These are phyloP conservation scores for Dictyostelium capitatum DNA, from an alignment of 78 protist species.

Conservation along the genomic window DNA sequence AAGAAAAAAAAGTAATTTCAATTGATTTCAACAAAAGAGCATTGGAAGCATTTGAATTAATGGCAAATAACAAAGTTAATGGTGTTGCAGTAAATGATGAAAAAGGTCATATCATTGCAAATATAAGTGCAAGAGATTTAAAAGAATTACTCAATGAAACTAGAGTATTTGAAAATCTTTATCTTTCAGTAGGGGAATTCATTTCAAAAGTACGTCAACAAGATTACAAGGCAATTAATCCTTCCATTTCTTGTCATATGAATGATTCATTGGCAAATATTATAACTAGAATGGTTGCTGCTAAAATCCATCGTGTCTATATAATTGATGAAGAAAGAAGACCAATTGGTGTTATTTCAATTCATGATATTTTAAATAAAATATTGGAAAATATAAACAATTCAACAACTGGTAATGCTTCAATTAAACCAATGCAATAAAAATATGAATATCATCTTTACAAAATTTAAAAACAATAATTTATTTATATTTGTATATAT, in stretches of 20 bases:
- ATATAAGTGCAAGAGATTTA: constrained; percentile 71
- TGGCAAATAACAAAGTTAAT: constrained; percentile 60
- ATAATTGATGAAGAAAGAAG: constrained; percentile 52
- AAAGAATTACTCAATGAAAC: constrained; percentile 64
- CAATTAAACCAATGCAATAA: constrained; percentile 28
- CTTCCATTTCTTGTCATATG: constrained; percentile 41
- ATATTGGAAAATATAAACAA: constrained; percentile 43
- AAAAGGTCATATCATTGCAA: constrained; percentile 50
- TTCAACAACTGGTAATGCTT: not conserved
- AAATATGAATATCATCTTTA: too few species aligned
- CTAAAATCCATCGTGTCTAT: constrained; percentile 65
- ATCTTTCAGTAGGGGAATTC: constrained; percentile 71
- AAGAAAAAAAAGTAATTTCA: constrained; percentile 55
- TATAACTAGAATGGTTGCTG: constrained; percentile 73
- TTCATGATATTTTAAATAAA: constrained; percentile 67
- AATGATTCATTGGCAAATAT: constrained; percentile 19
- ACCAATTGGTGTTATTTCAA: constrained; percentile 60
- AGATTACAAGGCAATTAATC: constrained; percentile 55
- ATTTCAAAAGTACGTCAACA: constrained; percentile 62
- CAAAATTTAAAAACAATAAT: too few species aligned
- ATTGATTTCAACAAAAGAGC: constrained; percentile 58
- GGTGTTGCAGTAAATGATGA: constrained; percentile 78
- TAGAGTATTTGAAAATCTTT: constrained; percentile 73
- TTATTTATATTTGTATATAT: too few species aligned
- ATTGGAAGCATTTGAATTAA: constrained; percentile 72